These are phyloP conservation scores for Phytophthora pistaciae DNA, from an alignment of 352 stramenopile genomes.

Conservation along the genomic window DNA sequence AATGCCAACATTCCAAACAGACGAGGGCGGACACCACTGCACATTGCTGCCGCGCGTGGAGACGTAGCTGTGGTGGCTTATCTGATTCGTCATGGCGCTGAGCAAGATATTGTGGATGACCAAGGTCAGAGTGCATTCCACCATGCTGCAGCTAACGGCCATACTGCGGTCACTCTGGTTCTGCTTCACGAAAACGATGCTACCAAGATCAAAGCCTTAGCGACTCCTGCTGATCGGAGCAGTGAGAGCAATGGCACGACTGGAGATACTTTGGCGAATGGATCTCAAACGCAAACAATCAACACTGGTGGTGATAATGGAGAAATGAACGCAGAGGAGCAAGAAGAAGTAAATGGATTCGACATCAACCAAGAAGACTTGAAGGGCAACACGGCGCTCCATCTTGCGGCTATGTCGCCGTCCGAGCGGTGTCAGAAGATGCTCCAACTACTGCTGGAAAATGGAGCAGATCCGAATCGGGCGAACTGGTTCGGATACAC, in stretches of 20 bases:
- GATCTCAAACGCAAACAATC: conserved; percentile 22
- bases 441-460: conserved; percentile 83
- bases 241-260: conserved; percentile 17
- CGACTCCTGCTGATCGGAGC: conserved; percentile 9
- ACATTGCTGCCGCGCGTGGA: conserved; percentile 73
- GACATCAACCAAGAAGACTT: conserved; percentile 86
- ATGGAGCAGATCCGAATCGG: conserved; percentile 77
- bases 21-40: conserved; percentile 75
- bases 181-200: conserved; percentile 75
- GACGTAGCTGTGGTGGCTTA: conserved; percentile 84
- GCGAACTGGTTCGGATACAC: conserved; percentile 91
- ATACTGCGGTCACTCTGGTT: conserved; percentile 77
- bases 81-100: conserved; percentile 71
- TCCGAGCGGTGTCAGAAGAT: conserved; percentile 85
- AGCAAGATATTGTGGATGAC: conserved; percentile 83
- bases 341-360: conserved; percentile 48
- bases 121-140: conserved; percentile 89
- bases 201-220: conserved; percentile 22
- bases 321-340: conserved; percentile 2
- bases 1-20: conserved; percentile 87
- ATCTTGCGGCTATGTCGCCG: conserved; percentile 87
- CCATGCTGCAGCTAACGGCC: conserved; percentile 78
- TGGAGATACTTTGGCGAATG: conserved; percentile 6
- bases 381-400: conserved; percentile 86
- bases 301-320: not conserved